Conservation (phyloP, 1,284 basidiomycete species). For the Irpex rosettiformis region DNA sequence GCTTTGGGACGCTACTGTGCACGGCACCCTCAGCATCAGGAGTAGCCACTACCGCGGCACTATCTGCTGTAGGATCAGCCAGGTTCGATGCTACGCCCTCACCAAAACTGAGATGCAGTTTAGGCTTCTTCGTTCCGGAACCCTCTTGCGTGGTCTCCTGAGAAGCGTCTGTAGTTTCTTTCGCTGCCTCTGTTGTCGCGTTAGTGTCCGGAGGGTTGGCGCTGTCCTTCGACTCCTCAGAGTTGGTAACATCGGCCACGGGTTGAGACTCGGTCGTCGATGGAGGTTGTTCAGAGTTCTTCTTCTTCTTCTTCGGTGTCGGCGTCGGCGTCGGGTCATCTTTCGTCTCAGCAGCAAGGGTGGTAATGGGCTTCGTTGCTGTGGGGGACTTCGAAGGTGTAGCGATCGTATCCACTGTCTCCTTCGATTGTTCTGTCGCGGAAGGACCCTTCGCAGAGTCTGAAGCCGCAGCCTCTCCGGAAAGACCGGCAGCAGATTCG, state of each 20-base stretch:
- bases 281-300: no score
- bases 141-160: background rate
- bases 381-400: background rate
- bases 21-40: background rate
- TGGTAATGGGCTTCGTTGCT: background rate
- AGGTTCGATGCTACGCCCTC: background rate
- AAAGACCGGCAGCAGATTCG: background rate
- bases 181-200: background rate
- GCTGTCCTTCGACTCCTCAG: background rate
- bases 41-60: background rate
- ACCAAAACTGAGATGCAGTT: constrained; percentile 2
- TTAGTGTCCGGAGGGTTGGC: background rate
- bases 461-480: background rate
- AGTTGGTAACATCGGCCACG: background rate
- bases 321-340: background rate
- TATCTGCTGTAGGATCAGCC: background rate
- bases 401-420: background rate
- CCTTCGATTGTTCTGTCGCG: background rate
- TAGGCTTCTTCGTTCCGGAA: background rate
- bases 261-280: no score
- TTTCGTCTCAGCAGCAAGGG: background rate
- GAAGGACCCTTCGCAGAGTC: background rate
- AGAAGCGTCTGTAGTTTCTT: background rate
- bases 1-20: constrained; percentile 8
- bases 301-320: background rate